Evolutionary conservation across 768 basidiomycete species (phyloP), one percentile per base, ranked within the genome.

Genomic region (Trametes maxima): DNA sequence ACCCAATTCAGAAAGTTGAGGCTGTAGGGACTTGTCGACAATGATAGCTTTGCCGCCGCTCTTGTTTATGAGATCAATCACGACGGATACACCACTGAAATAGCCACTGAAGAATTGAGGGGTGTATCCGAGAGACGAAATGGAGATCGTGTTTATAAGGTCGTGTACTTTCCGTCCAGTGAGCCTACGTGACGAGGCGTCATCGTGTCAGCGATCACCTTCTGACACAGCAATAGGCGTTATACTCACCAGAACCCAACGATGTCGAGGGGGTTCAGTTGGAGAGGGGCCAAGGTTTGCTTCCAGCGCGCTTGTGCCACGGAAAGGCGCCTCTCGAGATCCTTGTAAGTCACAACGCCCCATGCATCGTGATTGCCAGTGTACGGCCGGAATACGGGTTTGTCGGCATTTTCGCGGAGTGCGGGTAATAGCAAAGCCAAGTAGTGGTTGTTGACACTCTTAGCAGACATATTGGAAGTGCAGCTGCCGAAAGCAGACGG

Each of bases 51-150:
- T 49, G 12, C 64, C 66, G 45, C 55, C 59, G 59, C 55, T 54
- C n/a, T 48, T 42, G 11, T 25, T 16, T 16, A 67, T 48, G 13
- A 67, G 61, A 17, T 42, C 58, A 46, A 40, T 19, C 48, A 65
- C 54, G 47, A 57, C 37, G 28, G 36, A 17, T 5, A 36, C n/a
- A 10, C 22, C 19, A 21, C 57, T 43, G 61, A 65, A 67, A 33
- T 57, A 54, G 36, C 47, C 50, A 40, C 66, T 65, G 61, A 67
- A 67, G 40, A 67, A 58, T 47, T 67, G 66, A 14, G 66, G 66
- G 17, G 59, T 58, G 51, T 57, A 67, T 5, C 66, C 66, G 7
- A 59, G 54, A 2, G 65, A 48, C 10, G 53, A 59, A 28, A 62
- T 24, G 16, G 56, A 48, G 54, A 62, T 43, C n/a, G 61, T 51